phyloP scores from a whole-genome alignment of 1,284 basidiomycete genomes.

The Malassezia cuniculi region DNA sequence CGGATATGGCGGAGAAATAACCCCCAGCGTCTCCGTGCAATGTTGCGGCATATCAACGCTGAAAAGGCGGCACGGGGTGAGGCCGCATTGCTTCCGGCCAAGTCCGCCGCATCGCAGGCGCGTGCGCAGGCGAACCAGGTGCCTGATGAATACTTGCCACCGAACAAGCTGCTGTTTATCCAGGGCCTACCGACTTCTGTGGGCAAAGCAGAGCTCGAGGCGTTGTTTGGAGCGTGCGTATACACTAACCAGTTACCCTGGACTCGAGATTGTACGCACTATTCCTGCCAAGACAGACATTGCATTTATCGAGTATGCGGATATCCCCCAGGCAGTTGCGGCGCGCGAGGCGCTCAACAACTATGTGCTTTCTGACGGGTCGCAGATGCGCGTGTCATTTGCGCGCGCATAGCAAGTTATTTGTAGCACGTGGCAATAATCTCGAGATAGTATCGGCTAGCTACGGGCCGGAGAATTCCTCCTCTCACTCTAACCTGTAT shows the following conservation, averaged over 20 bases:
- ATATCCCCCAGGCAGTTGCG: slow-evolving; percentile 25
- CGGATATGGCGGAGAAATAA: slow-evolving; percentile 26
- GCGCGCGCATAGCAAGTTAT: slow-evolving; percentile 9
- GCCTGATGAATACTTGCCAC: slow-evolving; percentile 98
- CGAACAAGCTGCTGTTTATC: slow-evolving; percentile 96
- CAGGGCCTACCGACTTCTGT: slow-evolving; percentile 50
- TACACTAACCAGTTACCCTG: slow-evolving; percentile 18
- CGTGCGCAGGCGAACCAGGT: slow-evolving; percentile 47
- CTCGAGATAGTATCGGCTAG: too few relatives aligned
- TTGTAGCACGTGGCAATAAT: too few relatives aligned
- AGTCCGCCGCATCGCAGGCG: slow-evolving; percentile 3
- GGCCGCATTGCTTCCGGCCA: neutral
- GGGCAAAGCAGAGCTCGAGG: slow-evolving; percentile 27
- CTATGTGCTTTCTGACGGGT: slow-evolving; percentile 27
- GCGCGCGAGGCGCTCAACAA: slow-evolving; percentile 40
- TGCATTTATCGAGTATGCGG: slow-evolving; percentile 40
- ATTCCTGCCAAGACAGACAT: slow-evolving; percentile 40
- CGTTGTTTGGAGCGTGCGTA: slow-evolving; percentile 30
- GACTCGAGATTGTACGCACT: slow-evolving; percentile 33
- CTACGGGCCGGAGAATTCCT: too few relatives aligned
- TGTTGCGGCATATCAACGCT: slow-evolving; percentile 23
- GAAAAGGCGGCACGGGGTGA: slow-evolving; percentile 4
- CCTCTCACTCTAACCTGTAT: too few relatives aligned
- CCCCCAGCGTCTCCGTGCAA: slow-evolving; percentile 18
- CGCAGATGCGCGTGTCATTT: slow-evolving; percentile 6